Evolutionary conservation across 2,329 filamentous ascomycete species (phyloP), one percentile per base, ranked within the genome.

Genomic region (Xylaria sp.): DNA sequence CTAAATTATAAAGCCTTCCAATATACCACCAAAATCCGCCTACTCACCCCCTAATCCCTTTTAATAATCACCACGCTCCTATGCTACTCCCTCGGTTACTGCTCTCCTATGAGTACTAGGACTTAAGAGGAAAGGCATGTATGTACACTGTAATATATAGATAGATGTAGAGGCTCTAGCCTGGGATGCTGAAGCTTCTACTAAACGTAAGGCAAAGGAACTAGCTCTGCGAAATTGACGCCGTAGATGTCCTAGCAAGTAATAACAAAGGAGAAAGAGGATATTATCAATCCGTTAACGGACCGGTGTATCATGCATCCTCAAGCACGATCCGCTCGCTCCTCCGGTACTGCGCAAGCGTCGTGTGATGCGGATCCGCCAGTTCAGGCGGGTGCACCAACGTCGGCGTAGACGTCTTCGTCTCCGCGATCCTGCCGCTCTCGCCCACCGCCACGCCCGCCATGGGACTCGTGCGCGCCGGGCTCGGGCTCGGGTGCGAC

Each of bases 271-370:
- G 20, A 59, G 0, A 20, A 20, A 59, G 28, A 32, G 20, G 20
- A 59, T 34, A 25, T 9, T 15, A 39, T 44, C 41, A 44, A 44
- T 15, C 18, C 41, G 18, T n/a, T 12, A 6, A 28, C 28, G 5
- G 23, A 51, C 13, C 48, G 25, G 15, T 28, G 15, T 23, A 57
- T 78, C 69, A 84, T 34, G 78, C 81, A 10, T 81, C 81, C 70
- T 89, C 87, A 32, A 89, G 77, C 46, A 89, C 78, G 41, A 86
- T 83, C 66, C 82, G 82, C 77, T 88, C 85, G 75, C 87, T 89
- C 78, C 84, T 85, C 68, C 86, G 81, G 70, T 85, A 78, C 65
- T 80, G 81, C 2, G 65, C 59, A 5, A 55, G 44, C 23, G 77
- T 13, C 25, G 77, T 3, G 2, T 55, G 74, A 56, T 80, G 77